These are phyloP conservation scores for Agaricales sp. DNA, from an alignment of 1,284 basidiomycete species.

Conservation along the genomic window DNA sequence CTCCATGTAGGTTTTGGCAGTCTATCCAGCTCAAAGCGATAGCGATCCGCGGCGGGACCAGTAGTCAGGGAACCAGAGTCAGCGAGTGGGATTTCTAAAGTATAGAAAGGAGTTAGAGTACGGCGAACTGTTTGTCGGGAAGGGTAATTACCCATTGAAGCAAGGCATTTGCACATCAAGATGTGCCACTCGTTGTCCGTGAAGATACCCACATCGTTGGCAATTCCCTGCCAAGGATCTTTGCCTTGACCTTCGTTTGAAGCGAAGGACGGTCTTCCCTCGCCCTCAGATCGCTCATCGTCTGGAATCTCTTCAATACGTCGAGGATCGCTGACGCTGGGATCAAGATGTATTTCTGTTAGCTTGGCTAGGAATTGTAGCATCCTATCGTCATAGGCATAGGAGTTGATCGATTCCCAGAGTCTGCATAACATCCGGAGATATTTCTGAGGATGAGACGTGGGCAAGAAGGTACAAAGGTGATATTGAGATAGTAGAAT, in stretches of 20 bases:
- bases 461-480: conserved; percentile 72
- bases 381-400: conserved; percentile 78
- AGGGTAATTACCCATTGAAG: conserved; percentile 65
- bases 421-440: conserved; percentile 72
- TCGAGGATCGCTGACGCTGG: conserved; percentile 62
- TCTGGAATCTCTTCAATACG: conserved; percentile 56
- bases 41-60: conserved; percentile 59
- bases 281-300: conserved; percentile 57
- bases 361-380: conserved; percentile 61
- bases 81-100: conserved; percentile 57
- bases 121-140: conserved; percentile 10
- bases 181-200: conserved; percentile 80
- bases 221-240: conserved; percentile 56
- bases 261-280: conserved; percentile 48
- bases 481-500: conserved; percentile 76
- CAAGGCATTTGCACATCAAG: conserved; percentile 87
- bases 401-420: conserved; percentile 80
- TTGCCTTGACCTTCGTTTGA: conserved; percentile 8
- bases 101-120: conserved; percentile 7
- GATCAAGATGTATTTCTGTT: conserved; percentile 65
- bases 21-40: conserved; percentile 55
- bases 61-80: conserved; percentile 65
- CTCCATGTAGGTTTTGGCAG: conserved; percentile 61
- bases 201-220: conserved; percentile 81
- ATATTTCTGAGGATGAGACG: conserved; percentile 72